Conservation (phyloP, 2,329 filamentous ascomycete genomes). For the Daldinia eschscholtzii region DNA sequence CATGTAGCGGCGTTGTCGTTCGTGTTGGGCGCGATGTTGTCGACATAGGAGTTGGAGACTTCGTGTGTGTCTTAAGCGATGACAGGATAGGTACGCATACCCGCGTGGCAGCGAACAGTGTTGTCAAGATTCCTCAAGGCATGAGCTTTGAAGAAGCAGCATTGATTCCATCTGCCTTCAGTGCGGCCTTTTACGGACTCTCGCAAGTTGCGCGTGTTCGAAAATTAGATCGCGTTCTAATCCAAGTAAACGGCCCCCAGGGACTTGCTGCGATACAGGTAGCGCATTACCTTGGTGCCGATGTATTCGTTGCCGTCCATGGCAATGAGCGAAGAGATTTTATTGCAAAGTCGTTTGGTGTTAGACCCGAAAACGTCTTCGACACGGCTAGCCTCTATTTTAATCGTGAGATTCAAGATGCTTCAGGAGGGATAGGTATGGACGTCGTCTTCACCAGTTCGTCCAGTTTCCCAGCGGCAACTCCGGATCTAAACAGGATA, state of each 20-base stretch:
- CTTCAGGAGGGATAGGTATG: slow-evolving; percentile 35
- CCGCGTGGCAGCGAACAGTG: slow-evolving; percentile 26
- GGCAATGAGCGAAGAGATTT: slow-evolving; percentile 38
- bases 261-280: slow-evolving; percentile 42
- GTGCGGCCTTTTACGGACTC: slow-evolving; percentile 39
- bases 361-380: slow-evolving; percentile 27
- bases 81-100: slow-evolving; percentile 32
- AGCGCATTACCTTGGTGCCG: slow-evolving; percentile 33
- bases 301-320: slow-evolving; percentile 37
- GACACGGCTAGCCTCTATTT: slow-evolving; percentile 38
- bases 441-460: slow-evolving; percentile 37
- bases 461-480: slow-evolving; percentile 18
- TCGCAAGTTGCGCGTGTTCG: slow-evolving; percentile 38
- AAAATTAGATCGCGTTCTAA: slow-evolving; percentile 39
- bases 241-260: slow-evolving; percentile 34
- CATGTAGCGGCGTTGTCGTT: slow-evolving; percentile 39
- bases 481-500: slow-evolving; percentile 21
- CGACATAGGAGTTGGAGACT: slow-evolving; percentile 32
- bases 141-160: slow-evolving; percentile 40
- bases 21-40: slow-evolving; percentile 32
- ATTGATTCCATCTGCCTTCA: slow-evolving; percentile 38
- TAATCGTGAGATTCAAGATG: slow-evolving; percentile 26
- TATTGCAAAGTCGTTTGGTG: slow-evolving; percentile 33
- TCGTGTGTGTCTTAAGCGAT: slow-evolving; percentile 31
- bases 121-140: slow-evolving; percentile 28